Base-by-base conservation (phyloP, 176 grass and related monocot genomes). In the Dendrocalamus sinicus region DNA sequence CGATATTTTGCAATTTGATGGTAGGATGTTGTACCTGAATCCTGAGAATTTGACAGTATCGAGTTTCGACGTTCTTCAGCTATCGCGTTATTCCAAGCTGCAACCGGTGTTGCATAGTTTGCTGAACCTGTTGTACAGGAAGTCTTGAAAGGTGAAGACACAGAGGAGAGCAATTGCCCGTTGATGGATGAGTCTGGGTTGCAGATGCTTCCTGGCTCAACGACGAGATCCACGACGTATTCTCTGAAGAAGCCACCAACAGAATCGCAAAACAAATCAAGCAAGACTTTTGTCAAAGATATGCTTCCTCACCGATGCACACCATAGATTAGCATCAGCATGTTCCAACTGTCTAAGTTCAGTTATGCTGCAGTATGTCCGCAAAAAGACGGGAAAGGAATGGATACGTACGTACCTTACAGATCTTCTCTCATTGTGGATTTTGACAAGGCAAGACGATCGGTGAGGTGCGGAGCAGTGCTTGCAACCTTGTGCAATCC, bases 121-220 rank as follows among this genome's bases (percentile, higher is more conserved):
- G 85, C 82, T 17, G 76, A 90, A 59, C 85, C 80, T 50, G 72
- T 39, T 2, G 89, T 78, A 50, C 83, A 81, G 61, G 83, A 83
- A 82, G 83, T 79, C 86, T 91, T 94, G 87, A 98, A 98, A 54
- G 95, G 95, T 1, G 95, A 92, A 47, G 95, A 90, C 50, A 98
- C 83, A 1, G 83, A 89, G 24, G 91, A 81, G 73, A 98, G 89
- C 37, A 95, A 75, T 53, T 92, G 75, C 0, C 95, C 91, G 24
- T 98, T 98, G 71, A 98, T 98, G 9, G 95, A 95, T n/a, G 95
- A 98, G 88, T 95, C 93, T 53, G 95, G 95, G 64, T 44, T 69
- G 71, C 37, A 67, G 32, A 93, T 83, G 67, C 80, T 93, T 72
- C 95, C 93, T 4, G 95, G 93, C 12, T 92, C 85, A 19, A 92